A percentile compares a stretch with the other conserved stretches of the same genome.
Conservation (phyloP, 129 eudicot genomes). For the Oenanthe sinensis region DNA sequence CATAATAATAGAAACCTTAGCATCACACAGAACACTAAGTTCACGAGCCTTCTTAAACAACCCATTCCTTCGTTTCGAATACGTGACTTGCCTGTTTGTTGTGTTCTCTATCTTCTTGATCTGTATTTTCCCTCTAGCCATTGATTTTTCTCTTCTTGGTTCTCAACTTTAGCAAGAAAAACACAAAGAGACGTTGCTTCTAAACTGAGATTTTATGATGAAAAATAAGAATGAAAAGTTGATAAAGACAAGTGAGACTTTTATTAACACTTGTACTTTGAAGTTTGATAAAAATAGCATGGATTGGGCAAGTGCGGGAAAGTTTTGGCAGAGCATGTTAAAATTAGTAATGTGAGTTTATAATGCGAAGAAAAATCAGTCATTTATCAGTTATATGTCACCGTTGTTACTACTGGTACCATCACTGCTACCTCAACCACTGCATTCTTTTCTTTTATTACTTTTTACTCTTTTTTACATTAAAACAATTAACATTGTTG, state of each 20-base stretch:
- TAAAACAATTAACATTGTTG: no score
- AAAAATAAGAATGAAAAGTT: background rate
- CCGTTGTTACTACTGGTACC: slow-evolving; percentile 3
- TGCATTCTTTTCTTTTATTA: background rate
- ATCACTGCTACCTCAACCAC: background rate
- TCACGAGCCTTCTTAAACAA: slow-evolving; percentile 86
- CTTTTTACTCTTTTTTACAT: no score
- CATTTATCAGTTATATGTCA: slow-evolving; percentile 1
- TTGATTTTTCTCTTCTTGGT: background rate
- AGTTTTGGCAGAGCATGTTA: background rate
- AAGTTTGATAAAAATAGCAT: background rate
- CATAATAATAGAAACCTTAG: slow-evolving; percentile 75
- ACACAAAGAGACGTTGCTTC: background rate
- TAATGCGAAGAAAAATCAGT: background rate
- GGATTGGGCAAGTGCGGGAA: background rate
- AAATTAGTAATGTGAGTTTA: background rate
- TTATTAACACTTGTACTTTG: background rate
- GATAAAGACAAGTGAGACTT: background rate
- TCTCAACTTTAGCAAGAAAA: background rate
- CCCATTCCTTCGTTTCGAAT: slow-evolving; percentile 78
- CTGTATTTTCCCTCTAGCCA: slow-evolving; percentile 22
- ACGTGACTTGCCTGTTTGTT: slow-evolving; percentile 83
- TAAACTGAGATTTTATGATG: background rate
- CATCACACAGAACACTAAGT: slow-evolving; percentile 90
- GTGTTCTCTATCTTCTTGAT: background rate